Evolutionary conservation across 345 rosid genomes (phyloP).

Genomic region (Gossypium raimondii): DNA sequence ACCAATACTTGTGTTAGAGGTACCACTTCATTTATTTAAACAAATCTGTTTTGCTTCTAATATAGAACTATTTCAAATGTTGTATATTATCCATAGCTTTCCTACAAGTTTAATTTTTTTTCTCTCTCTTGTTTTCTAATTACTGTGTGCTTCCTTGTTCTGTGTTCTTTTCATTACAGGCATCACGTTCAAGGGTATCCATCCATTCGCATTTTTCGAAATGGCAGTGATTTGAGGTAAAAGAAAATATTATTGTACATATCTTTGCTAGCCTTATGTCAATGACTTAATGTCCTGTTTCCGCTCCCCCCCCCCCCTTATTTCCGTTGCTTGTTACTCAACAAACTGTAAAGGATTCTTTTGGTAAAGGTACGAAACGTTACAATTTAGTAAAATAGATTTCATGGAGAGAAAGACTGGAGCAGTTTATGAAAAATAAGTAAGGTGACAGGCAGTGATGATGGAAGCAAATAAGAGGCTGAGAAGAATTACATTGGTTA

Average conservation of each 20-base stretch:
- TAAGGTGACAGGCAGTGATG: no score
- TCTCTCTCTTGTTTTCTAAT: background rate
- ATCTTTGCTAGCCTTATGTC: conserved; percentile 1
- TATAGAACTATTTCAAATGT: background rate
- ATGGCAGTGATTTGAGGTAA: conserved; percentile 86
- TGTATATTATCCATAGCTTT: background rate
- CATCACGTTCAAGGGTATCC: conserved; percentile 96
- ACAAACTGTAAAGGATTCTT: background rate
- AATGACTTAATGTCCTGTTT: background rate
- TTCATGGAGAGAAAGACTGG: no score
- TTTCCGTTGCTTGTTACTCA: background rate
- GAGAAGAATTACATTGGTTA: no score
- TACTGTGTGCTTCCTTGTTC: background rate
- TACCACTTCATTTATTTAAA: background rate
- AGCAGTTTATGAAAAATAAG: no score
- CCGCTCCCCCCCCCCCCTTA: background rate
- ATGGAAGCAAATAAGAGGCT: no score
- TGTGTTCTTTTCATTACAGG: conserved; percentile 40
- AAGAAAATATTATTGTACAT: conserved; percentile 2
- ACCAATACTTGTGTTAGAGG: background rate
- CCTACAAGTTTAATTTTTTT: background rate
- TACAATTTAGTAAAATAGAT: no score
- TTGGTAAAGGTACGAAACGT: no score
- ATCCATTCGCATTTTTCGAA: conserved; percentile 94
- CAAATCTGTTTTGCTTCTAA: background rate